Base-by-base conservation (phyloP, 78 protist genomes). In the Cavenderia fasciculata region DNA sequence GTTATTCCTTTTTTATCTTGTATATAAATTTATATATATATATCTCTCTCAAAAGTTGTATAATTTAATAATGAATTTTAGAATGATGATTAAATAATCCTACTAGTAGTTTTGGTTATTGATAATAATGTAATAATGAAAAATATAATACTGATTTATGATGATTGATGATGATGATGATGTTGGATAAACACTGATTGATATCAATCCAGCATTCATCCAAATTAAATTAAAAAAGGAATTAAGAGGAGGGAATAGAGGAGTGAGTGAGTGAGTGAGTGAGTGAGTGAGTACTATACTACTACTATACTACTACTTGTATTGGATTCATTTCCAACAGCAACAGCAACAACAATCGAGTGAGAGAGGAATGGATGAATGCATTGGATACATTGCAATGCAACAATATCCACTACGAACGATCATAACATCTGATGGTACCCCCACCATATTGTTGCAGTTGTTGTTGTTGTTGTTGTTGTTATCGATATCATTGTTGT, bases 181-280 rank as follows among this genome's bases (percentile, higher is more conserved):
- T 12, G 14, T 49, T 14, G 54, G 12, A 49, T 49, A 49, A 18
- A 49, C 14, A 12, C 14, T 18, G 54, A 12, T 49, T 14, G 54
- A 12, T 49, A 14, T 14, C 14, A 14, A 49, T 49, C 54, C 14
- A n/a, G 54, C 54, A 49, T 14, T 18, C 14, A 18, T 49, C 54
- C 54, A 49, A 14, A 18, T 12, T 49, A 14, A 14, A 12, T 49
- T 49, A 49, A 49, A 18, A 14, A 49, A 49, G 12, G 54, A 49
- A 49, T 49, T n/a, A n/a, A n/a, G n/a, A n/a, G n/a, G n/a, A n/a
- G n/a, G n/a, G 54, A 49, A 49, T 49, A 14, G 14, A 14, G 12
- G 54, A 49, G 14, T 49, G 54, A 49, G 54, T 49, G 54, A 49
- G 54, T 49, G 54, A 49, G 54, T 49, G 54, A 49, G 54, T 49